These are phyloP conservation scores for Aotearoamyces nothofagi DNA, from an alignment of 2,329 filamentous ascomycete species.

Conservation along the genomic window DNA sequence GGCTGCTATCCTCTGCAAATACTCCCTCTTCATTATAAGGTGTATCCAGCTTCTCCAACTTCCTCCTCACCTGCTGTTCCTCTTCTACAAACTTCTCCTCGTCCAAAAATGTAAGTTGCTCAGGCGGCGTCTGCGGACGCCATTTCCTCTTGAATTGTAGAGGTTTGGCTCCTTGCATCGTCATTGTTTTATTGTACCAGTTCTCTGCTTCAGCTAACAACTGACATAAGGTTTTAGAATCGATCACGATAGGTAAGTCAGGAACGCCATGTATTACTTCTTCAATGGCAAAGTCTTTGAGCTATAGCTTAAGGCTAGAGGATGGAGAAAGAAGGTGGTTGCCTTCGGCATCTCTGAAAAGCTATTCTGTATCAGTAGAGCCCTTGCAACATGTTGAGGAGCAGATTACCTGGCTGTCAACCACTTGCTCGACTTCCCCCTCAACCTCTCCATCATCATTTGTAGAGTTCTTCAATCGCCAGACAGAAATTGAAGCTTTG, in stretches of 20 bases:
- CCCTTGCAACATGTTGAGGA: not conserved
- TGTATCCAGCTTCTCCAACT: constrained; percentile 6
- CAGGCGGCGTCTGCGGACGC: constrained; percentile 6
- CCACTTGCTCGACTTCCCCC: constrained; percentile 5
- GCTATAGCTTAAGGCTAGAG: not conserved
- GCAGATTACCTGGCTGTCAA: constrained; percentile 7
- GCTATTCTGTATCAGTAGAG: not conserved
- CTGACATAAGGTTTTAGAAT: not conserved
- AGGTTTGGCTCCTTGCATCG: constrained; percentile 5
- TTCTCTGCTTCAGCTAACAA: not conserved
- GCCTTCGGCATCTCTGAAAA: not conserved
- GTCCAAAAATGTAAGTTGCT: constrained; percentile 8
- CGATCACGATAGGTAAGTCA: not conserved
- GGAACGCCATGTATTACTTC: not conserved
- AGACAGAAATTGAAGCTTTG: constrained; percentile 6
- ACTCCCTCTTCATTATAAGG: constrained; percentile 8
- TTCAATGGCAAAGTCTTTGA: not conserved
- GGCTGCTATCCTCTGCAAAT: constrained; percentile 6
- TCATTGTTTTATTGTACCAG: constrained; percentile 2
- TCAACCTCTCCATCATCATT: constrained; percentile 4
- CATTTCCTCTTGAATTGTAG: constrained; percentile 6
- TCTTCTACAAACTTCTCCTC: constrained; percentile 8
- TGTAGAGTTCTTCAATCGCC: constrained; percentile 6
- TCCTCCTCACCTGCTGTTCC: constrained; percentile 7
- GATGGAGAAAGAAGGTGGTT: not conserved